These are phyloP conservation scores for Penicillium sp. DNA, from an alignment of 2,329 filamentous ascomycete genomes.

Conservation along the genomic window DNA sequence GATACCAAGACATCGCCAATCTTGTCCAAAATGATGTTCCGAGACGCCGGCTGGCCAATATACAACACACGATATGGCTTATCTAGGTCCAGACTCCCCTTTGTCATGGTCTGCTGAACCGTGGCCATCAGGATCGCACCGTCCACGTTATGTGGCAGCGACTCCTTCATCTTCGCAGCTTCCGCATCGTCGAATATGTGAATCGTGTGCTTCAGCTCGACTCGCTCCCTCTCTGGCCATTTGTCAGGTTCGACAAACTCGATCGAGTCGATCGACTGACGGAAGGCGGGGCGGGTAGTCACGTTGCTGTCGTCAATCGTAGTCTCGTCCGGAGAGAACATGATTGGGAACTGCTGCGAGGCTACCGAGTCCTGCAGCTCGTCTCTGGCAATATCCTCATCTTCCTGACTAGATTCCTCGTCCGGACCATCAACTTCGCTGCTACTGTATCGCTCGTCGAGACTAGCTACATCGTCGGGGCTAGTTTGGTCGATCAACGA, in stretches of 20 bases:
- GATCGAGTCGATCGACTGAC: conserved; percentile 43
- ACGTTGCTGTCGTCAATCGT: conserved; percentile 42
- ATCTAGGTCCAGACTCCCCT: conserved; percentile 43
- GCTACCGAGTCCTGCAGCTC: conserved; percentile 33
- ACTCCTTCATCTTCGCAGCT: conserved; percentile 33
- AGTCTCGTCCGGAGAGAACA: conserved; percentile 33
- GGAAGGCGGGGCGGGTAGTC: conserved; percentile 40
- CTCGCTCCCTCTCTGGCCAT: conserved; percentile 44
- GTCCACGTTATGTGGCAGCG: conserved; percentile 33
- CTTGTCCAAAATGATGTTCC: conserved; percentile 51
- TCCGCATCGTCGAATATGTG: conserved; percentile 40
- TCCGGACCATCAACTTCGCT: conserved; percentile 43
- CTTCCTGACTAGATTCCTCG: conserved; percentile 33
- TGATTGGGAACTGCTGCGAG: conserved; percentile 36
- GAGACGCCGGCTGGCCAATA: conserved; percentile 44
- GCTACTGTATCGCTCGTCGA: conserved; percentile 44
- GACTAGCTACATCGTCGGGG: conserved; percentile 51
- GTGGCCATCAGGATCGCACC: conserved; percentile 44
- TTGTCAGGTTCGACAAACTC: conserved; percentile 48
- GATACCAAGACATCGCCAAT: conserved; percentile 53
- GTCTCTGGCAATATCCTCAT: conserved; percentile 30
- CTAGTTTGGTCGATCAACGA: conserved; percentile 49
- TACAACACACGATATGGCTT: conserved; percentile 52
- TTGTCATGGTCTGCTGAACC: conserved; percentile 51
- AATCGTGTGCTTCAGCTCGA: conserved; percentile 50